These are phyloP conservation scores for Pterulicium gracile DNA, from an alignment of 1,284 basidiomycete genomes.

Conservation along the genomic window DNA sequence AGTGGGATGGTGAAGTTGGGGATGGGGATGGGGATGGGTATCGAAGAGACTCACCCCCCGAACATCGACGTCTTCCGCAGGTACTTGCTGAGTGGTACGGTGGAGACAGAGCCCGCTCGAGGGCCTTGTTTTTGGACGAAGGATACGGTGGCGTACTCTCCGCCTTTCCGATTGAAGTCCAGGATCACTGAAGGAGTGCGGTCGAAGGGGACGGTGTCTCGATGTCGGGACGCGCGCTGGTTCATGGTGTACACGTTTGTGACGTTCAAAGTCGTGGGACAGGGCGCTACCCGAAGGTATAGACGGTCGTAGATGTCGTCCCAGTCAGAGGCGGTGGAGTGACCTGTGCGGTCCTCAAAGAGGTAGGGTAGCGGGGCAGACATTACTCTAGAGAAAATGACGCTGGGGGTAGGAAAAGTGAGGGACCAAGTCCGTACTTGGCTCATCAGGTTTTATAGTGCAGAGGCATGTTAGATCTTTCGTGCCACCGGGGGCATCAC, in stretches of 20 bases:
- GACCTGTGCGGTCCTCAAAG: constrained; percentile 62
- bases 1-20: too few species aligned
- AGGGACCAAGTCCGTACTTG: constrained; percentile 1
- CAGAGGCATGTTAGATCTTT: constrained; percentile 12
- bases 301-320: constrained; percentile 67
- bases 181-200: constrained; percentile 41
- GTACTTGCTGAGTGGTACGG: not conserved
- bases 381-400: not conserved
- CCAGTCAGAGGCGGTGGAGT: constrained; percentile 43
- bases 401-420: not conserved
- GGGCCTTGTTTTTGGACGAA: constrained; percentile 30
- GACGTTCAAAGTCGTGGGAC: constrained; percentile 26
- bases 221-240: constrained; percentile 45
- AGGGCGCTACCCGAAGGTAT: constrained; percentile 45
- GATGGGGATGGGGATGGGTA: not conserved
- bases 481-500: not conserved
- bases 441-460: not conserved
- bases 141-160: constrained; percentile 44
- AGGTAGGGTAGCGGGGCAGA: constrained; percentile 34
- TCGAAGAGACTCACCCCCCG: constrained; percentile 36
- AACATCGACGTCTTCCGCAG: constrained; percentile 50
- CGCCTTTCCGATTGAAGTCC: constrained; percentile 38
- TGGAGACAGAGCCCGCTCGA: constrained; percentile 46
- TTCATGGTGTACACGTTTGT: constrained; percentile 38
- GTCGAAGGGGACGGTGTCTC: constrained; percentile 39